Base-by-base conservation (phyloP, 768 basidiomycete species). In the Gloeopeniophorella convolvens region DNA sequence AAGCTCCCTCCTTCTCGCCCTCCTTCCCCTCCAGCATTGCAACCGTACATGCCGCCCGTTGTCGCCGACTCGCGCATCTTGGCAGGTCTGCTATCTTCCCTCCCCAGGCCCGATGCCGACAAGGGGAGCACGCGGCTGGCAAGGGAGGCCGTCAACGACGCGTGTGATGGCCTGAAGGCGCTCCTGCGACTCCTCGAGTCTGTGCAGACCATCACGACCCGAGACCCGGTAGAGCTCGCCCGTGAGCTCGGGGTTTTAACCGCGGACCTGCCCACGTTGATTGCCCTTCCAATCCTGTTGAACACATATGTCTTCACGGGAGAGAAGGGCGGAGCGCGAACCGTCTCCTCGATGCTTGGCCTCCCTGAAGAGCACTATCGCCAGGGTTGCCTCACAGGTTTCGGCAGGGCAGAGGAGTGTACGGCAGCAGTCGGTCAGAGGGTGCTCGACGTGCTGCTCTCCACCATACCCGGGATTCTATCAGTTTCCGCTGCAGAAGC, bases 111-210 rank as follows among this genome's bases (percentile, higher is more conserved):
- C 27, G 61, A 56, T 12, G 66, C 66, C n/a, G 72, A 72, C 42
- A 75, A 71, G 26, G 71, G 70, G 53, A 62, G 67, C 9, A 74
- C 76, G 9, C 70, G 69, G 21, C 64, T 86, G 8, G 88, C 89
- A n/a, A 72, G 75, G 33, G 88, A 91, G 62, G 89, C 85, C 5
- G 86, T 90, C 9, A 82, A 85, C 46, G 88, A 89, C 60, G 89
- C 85, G 2, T 80, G 84, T 57, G 77, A 75, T 47, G 83, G 79
- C 13, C 67, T 90, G 23, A 68, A 72, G 57, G 74, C 79, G 18
- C 65, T 90, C 15, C 68, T 70, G 13, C 68, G 72, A 9, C 70
- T 89, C 23, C 68, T 89, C 12, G 82, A 83, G 51, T 71, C 70
- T 13, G 42, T 40, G 16, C 45, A 51, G 2, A 58, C 49, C 51